Evolutionary conservation across 2,329 filamentous ascomycete species (phyloP), one percentile per base, ranked within the genome.

Genomic region (Penicillium sp.): DNA sequence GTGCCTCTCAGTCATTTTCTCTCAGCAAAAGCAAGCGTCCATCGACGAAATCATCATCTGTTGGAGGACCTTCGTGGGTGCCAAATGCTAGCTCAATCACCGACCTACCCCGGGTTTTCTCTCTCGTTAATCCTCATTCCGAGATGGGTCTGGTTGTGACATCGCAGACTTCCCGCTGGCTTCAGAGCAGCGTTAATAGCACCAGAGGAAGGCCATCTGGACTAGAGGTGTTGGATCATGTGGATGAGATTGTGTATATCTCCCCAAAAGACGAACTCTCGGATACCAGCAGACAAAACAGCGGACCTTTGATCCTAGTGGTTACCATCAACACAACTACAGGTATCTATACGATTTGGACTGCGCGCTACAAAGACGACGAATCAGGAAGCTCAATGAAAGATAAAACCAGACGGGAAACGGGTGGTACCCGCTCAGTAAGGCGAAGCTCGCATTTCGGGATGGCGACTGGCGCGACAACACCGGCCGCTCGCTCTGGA

Each of bases 201-300:
- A 54, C 51, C 41, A 65, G 51, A 41, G 50, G 44, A 45, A 53
- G 54, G 43, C 61, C 53, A 33, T 64, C 62, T 3, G 63, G 59
- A 34, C 63, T 75, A 50, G 75, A 80, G 55, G 80, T 88, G 19
- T 76, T 96, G 32, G 83, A 90, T 58, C 78, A 82, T 13, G 78
- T 82, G 2, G 91, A 96, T 63, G 86, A 93, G 63, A 82, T 96
- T 44, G 69, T 96, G 2, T 91, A 95, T 63, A 78, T 95, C 10
- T 88, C 91, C 57, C 72, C 82, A 17, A 77, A 78, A 48, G 79
- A 85, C n/a, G 73, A 73, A 43, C 64, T 64, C 48, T 51, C 60
- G 17, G 57, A 53, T 12, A 56, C 48, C 2, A 57, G 52, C 40
- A 53, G 58, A 19, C 71, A 71, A 41, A 71, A 73, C 46, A 71